Base-by-base conservation (phyloP, 2,329 filamentous ascomycete species). In the Didymosphaeria variabile region DNA sequence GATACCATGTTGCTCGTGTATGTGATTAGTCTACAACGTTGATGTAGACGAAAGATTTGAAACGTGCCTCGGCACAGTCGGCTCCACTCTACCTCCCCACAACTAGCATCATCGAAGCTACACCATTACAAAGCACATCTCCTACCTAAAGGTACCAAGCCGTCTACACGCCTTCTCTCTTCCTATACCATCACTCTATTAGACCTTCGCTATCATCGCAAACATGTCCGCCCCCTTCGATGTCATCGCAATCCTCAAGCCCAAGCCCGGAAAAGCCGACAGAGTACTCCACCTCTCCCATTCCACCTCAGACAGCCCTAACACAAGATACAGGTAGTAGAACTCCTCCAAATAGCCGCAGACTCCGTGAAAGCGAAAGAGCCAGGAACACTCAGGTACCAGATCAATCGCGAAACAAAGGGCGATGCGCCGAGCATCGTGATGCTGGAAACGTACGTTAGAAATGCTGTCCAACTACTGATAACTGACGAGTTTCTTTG, bases 321-420 rank as follows among this genome's bases (percentile, higher is more conserved):
- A 53, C 31, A 13, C 26, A 12, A 34, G 9, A 55, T n/a, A 3
- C 23, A 78, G 76, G 66, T 78, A 13, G 68, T 76, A 57, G 68
- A 76, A 36, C 65, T 77, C 1, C 70, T 78, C 26, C 49, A 46
- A 5, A 56, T 53, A 2, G 66, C 72, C 2, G 71, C 72, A 1
- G 59, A 65, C 49, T 54, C 60, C 17, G 75, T 76, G 13, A 68
- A 76, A 50, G 69, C 66, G 3, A 74, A 74, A 2, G 76, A 78
- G 59, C 75, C 75, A 1, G 74, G 72, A 3, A 72, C 71, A 2
- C 63, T 76, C n/a, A 67, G 67, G 8, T 78, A 77, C 54, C 72
- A 75, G 45, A 49, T 78, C 15, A 69, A 74, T 21, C 72, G 69
- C 38, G 70, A 77, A 45, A 65, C 61, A 6, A 69, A 73, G 19